Evolutionary conservation across 1,284 basidiomycete species (phyloP).

Genomic region (Melanopsichium pennsylvanicum): DNA sequence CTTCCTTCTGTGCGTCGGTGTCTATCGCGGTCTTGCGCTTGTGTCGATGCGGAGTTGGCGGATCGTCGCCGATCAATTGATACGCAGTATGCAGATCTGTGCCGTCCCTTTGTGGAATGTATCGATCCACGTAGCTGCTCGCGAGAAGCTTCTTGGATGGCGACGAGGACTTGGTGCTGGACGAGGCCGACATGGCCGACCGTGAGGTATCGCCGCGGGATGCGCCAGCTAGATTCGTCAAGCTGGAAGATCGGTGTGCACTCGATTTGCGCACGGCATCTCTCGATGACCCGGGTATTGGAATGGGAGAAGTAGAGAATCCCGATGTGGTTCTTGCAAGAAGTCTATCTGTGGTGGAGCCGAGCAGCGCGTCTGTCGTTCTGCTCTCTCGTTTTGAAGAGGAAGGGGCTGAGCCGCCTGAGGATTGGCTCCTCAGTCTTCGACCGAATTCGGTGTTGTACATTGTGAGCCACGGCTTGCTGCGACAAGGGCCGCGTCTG

Average conservation of each 20-base stretch:
- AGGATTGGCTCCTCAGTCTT: constrained; percentile 50
- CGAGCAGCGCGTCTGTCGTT: constrained; percentile 24
- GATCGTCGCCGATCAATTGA: constrained; percentile 68
- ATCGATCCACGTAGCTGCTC: constrained; percentile 53
- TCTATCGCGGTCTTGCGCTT: constrained; percentile 58
- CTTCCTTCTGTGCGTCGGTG: constrained; percentile 58
- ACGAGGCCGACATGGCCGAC: constrained; percentile 16
- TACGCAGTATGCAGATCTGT: constrained; percentile 69
- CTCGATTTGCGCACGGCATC: constrained; percentile 17
- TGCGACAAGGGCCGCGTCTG: constrained; percentile 9
- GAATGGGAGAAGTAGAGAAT: constrained; percentile 16
- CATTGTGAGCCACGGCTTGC: constrained; percentile 27
- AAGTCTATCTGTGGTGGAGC: constrained; percentile 26
- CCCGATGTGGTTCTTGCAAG: constrained; percentile 16
- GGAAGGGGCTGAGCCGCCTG: constrained; percentile 37
- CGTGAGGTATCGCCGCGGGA: constrained; percentile 33
- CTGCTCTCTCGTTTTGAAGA: constrained; percentile 28
- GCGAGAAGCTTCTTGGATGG: constrained; percentile 32
- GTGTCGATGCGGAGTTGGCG: constrained; percentile 53
- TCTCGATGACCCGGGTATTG: constrained; percentile 29
- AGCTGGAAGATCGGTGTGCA: constrained; percentile 41
- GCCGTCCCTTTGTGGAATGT: constrained; percentile 70
- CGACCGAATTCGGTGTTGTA: constrained; percentile 60
- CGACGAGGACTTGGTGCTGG: constrained; percentile 26
- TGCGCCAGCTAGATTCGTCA: constrained; percentile 21